phyloP scores from a whole-genome alignment of 2,329 filamentous ascomycete species.

The Xylaria sp. region DNA sequence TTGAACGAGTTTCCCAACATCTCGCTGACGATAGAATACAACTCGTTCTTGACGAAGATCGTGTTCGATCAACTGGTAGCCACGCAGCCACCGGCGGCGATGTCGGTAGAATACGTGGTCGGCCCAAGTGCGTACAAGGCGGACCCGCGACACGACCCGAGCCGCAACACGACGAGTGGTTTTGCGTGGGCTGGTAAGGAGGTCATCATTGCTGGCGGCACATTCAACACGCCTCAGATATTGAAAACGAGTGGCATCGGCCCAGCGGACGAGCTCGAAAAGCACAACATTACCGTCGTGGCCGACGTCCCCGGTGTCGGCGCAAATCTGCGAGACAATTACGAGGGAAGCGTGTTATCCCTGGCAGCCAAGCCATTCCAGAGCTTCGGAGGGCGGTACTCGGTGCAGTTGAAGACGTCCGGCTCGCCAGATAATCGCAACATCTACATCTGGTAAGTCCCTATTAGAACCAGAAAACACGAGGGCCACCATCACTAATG shows the following conservation, averaged over 20 bases:
- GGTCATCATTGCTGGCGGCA: slow-evolving; percentile 52
- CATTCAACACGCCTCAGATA: slow-evolving; percentile 55
- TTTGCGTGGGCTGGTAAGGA: slow-evolving; percentile 45
- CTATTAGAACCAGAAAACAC: no score
- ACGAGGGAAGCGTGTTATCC: slow-evolving; percentile 47
- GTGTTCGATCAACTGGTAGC: slow-evolving; percentile 25
- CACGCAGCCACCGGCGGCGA: slow-evolving; percentile 24
- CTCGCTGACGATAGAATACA: slow-evolving; percentile 21
- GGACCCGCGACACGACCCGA: slow-evolving; percentile 23
- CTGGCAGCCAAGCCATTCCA: slow-evolving; percentile 20
- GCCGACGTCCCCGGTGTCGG: slow-evolving; percentile 59
- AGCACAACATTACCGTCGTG: slow-evolving; percentile 45
- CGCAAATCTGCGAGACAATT: slow-evolving; percentile 58
- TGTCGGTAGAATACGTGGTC: slow-evolving; percentile 26
- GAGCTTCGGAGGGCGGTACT: slow-evolving; percentile 15
- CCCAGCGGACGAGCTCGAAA: slow-evolving; percentile 41
- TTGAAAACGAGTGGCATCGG: slow-evolving; percentile 50
- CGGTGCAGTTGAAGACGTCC: slow-evolving; percentile 28
- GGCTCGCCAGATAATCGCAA: slow-evolving; percentile 20
- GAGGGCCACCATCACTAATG: no score
- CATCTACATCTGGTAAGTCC: slow-evolving; percentile 20
- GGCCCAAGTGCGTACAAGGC: slow-evolving; percentile 29
- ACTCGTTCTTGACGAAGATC: slow-evolving; percentile 27
- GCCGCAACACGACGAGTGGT: slow-evolving; percentile 36
- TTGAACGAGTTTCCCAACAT: slow-evolving; percentile 23